These are phyloP conservation scores for sweet orange (Citrus sinensis) DNA, from an alignment of 345 rosid species.

Conservation along the genomic window DNA sequence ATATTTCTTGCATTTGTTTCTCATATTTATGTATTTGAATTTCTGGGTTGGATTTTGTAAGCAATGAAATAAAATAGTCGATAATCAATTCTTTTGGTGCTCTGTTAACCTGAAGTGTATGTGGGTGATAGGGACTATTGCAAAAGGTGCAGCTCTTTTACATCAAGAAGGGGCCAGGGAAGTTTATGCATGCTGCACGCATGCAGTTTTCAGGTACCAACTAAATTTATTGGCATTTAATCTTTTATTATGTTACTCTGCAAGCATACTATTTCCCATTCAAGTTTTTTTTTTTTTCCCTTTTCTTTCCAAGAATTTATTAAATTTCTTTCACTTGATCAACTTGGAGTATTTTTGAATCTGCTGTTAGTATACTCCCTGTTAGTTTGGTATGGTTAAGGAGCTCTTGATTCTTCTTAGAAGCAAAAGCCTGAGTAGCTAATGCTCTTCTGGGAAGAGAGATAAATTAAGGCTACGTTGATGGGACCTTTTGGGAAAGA, in stretches of 20 bases:
- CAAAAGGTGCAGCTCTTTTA: conserved; percentile 88
- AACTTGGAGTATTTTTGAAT: neutral
- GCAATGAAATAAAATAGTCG: neutral
- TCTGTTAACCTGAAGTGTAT: neutral
- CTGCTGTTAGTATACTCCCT: neutral
- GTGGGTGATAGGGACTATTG: conserved; percentile 64
- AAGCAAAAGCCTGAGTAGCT: neutral
- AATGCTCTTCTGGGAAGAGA: neutral
- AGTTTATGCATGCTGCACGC: conserved; percentile 97
- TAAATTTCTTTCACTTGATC: neutral
- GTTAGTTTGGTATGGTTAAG: neutral
- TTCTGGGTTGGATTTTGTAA: neutral
- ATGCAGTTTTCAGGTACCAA: conserved; percentile 90
- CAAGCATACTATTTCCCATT: neutral
- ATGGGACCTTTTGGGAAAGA: neutral
- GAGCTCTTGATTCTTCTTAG: neutral
- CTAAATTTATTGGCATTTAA: neutral
- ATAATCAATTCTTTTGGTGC: neutral
- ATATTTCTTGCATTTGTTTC: neutral
- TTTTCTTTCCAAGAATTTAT: no score
- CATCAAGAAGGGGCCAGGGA: conserved; percentile 98
- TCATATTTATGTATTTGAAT: neutral
- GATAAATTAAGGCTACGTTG: neutral
- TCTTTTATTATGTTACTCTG: neutral
- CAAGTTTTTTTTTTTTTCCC: no score